These are phyloP conservation scores for Oidiodendron maius DNA, from an alignment of 495 filamentous ascomycete genomes.

Conservation along the genomic window DNA sequence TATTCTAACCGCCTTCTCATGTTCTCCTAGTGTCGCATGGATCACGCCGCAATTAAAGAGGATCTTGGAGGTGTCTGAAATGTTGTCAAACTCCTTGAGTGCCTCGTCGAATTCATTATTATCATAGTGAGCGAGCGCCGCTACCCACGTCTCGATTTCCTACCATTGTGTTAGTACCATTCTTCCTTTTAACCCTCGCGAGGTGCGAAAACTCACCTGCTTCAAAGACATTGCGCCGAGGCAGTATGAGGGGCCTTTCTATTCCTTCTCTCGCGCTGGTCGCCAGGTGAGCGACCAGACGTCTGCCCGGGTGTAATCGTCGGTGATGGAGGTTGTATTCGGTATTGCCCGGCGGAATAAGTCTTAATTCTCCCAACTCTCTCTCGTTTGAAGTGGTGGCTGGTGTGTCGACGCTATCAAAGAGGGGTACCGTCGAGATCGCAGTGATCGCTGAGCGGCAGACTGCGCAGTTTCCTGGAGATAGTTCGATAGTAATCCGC, in stretches of 20 bases:
- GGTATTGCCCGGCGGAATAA: neutral
- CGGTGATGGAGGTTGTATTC: neutral
- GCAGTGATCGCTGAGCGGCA: neutral
- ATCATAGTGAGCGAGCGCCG: constrained; percentile 87
- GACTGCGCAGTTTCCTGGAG: too few species aligned
- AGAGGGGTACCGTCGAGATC: neutral
- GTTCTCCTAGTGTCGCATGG: constrained; percentile 93
- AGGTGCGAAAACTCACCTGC: constrained; percentile 47
- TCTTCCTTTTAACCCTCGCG: neutral
- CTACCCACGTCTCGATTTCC: constrained; percentile 99
- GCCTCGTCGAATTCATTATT: constrained; percentile 92
- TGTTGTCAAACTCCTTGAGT: constrained; percentile 72
- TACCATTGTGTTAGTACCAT: constrained; percentile 26
- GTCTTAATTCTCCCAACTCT: constrained; percentile 1
- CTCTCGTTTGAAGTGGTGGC: neutral
- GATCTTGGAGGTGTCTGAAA: constrained; percentile 96
- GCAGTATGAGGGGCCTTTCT: constrained; percentile 2
- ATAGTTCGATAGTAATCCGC: constrained; percentile 11
- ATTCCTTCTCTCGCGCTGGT: constrained; percentile 12
- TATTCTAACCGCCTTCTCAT: constrained; percentile 81
- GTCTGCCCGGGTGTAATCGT: constrained; percentile 13
- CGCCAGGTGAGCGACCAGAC: constrained; percentile 22
- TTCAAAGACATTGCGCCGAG: constrained; percentile 61
- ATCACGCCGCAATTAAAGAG: constrained; percentile 98
- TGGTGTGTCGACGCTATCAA: neutral